Conservation (phyloP, 192 early-diverging fungal genomes). For the Backusella luteola region DNA sequence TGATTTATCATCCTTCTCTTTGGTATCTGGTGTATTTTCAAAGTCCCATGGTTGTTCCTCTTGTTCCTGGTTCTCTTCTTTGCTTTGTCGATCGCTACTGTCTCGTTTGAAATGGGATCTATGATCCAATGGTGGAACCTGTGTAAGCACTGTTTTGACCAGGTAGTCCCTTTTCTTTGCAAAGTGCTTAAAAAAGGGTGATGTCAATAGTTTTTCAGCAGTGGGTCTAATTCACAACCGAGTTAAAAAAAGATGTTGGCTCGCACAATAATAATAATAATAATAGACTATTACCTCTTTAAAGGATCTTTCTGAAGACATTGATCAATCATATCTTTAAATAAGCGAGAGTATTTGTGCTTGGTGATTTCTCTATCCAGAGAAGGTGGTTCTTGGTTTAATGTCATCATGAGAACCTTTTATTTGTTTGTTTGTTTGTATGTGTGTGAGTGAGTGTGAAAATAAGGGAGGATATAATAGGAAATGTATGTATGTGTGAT, state of each 20-base stretch:
- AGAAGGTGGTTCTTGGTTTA: slow-evolving; percentile 84
- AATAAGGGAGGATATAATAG: neutral
- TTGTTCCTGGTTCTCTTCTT: neutral
- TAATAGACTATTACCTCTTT: slow-evolving; percentile 44
- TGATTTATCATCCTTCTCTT: neutral
- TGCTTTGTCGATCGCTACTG: slow-evolving; percentile 32
- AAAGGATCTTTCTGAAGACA: slow-evolving; percentile 81
- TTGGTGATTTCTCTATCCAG: slow-evolving; percentile 70
- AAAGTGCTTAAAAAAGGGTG: slow-evolving; percentile 75
- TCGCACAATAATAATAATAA: neutral
- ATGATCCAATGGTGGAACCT: slow-evolving; percentile 68
- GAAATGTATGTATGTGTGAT: neutral
- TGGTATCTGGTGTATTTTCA: slow-evolving; percentile 33
- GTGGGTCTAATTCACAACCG: slow-evolving; percentile 51
- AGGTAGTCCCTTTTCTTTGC: slow-evolving; percentile 71
- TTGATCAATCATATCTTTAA: slow-evolving; percentile 85
- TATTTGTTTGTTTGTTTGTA: neutral
- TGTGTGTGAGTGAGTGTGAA: neutral
- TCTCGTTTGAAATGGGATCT: slow-evolving; percentile 53
- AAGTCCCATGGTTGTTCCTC: slow-evolving; percentile 64
- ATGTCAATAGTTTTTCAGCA: slow-evolving; percentile 72
- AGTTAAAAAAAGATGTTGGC: too few relatives aligned
- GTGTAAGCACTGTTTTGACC: slow-evolving; percentile 51
- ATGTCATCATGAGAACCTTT: slow-evolving; percentile 84
- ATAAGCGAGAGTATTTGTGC: slow-evolving; percentile 70